Conservation (phyloP, 2,329 filamentous ascomycete genomes). For the Botrytis sinoallii region DNA sequence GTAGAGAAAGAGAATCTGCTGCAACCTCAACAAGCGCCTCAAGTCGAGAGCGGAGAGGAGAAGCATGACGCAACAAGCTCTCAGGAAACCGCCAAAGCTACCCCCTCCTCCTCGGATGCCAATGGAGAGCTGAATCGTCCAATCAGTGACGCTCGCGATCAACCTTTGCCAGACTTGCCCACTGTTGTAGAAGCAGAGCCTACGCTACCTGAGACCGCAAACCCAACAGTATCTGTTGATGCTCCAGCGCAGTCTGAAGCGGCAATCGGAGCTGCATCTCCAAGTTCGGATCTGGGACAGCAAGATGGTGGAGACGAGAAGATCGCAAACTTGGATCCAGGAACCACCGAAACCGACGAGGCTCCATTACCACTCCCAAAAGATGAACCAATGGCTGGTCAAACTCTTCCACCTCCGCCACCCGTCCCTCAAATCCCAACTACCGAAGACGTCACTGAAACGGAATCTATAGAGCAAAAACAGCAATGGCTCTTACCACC, state of each 20-base stretch:
- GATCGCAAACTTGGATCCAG: conserved; percentile 30
- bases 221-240: conserved; percentile 24
- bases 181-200: conserved; percentile 33
- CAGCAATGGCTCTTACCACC: conserved; percentile 66
- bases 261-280: not conserved
- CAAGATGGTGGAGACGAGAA: conserved; percentile 31
- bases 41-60: conserved; percentile 24
- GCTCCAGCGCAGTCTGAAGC: conserved; percentile 13
- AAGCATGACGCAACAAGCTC: conserved; percentile 21
- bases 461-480: conserved; percentile 35
- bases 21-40: conserved; percentile 24
- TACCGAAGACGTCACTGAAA: conserved; percentile 26
- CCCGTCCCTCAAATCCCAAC: conserved; percentile 33
- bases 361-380: conserved; percentile 26
- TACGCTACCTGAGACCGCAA: conserved; percentile 26
- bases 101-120: conserved; percentile 19
- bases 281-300: conserved; percentile 19
- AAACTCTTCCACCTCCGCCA: conserved; percentile 28
- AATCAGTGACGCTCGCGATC: conserved; percentile 29
- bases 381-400: conserved; percentile 27
- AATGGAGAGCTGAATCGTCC: conserved; percentile 29
- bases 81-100: conserved; percentile 16
- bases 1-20: conserved; percentile 34
- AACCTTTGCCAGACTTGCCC: conserved; percentile 35
- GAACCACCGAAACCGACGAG: conserved; percentile 29